Base-by-base conservation (phyloP, 805 yeast genomes). In the Pichia cephalocereana region DNA sequence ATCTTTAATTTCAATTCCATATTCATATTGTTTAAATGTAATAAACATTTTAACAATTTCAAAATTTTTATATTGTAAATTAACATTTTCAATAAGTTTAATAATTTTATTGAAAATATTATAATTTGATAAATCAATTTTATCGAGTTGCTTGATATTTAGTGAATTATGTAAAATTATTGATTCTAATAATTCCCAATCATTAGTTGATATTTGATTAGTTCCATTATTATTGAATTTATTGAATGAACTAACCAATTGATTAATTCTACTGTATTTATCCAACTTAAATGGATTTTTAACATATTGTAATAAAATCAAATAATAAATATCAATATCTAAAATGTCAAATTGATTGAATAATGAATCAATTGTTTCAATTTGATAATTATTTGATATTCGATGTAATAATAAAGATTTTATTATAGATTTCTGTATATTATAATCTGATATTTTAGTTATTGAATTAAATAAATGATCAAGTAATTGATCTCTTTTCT, bases 21-120 rank as follows among this genome's bases (percentile, higher is more conserved):
- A 31, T 41, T 48, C 51, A 10, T 45, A 41, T 38, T 48, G 45
- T 26, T 44, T 44, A n/a, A 48, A 39, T 23, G 15, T 26, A 28
- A 45, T 23, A 6, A 48, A 31, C 47, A 48, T 44, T 15, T 34
- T 34, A 14, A 34, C 17, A 14, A 34, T 12, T 8, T 12, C 17
- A 34, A 14, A 34, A 11, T 31, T 26, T 6, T n/a, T 14, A 31
- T 44, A 48, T 2, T 26, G n/a, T 2, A 18, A 15, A 19, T 48
- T 31, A 15, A 48, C 42, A 8, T 37, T 15, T 7, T 41, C 28
- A n/a, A 44, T 31, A 6, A 48, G 8, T 8, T 28, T n/a, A 3
- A 39, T 37, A 3, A 48, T n/a, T 14, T 38, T 44, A 10, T 17
- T 10, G 15, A 44, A 48, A 5, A 41, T 34, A 10, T 12, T 8